A percentile compares a stretch with the other conserved stretches of the same genome.
Conservation (phyloP, 345 rosid species). For the Orychophragmus violaceus region DNA sequence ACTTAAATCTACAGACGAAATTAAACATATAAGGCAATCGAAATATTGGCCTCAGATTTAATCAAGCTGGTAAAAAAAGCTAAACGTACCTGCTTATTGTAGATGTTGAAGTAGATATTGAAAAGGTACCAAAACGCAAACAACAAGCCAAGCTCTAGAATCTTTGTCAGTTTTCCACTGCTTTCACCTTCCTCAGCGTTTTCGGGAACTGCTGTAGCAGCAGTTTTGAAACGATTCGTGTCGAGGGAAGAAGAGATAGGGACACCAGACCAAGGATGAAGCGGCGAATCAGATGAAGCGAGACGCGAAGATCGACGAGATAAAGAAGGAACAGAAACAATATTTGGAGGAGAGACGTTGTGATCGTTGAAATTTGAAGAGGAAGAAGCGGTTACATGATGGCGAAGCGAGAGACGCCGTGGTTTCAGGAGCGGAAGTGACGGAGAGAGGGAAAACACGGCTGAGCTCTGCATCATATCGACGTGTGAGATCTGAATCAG, state of each 20-base stretch:
- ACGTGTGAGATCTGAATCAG: slow-evolving; percentile 36
- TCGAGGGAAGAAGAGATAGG: slow-evolving; percentile 27
- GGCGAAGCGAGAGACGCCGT: slow-evolving; percentile 30
- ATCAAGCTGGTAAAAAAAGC: too few species aligned
- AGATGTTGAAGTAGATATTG: slow-evolving; percentile 98
- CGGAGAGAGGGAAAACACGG: slow-evolving; percentile 41
- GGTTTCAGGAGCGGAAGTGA: slow-evolving; percentile 37
- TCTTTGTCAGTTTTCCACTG: slow-evolving; percentile 37
- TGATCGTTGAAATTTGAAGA: slow-evolving; percentile 28
- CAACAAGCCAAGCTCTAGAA: slow-evolving; percentile 61
- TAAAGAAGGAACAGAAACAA: slow-evolving; percentile 36
- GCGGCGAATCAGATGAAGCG: slow-evolving; percentile 29
- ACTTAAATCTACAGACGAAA: too few species aligned
- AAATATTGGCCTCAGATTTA: too few species aligned
- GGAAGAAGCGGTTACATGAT: slow-evolving; percentile 13
- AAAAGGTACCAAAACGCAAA: slow-evolving; percentile 88
- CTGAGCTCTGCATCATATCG: slow-evolving; percentile 81
- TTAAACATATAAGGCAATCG: too few species aligned
- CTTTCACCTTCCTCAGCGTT: slow-evolving; percentile 47
- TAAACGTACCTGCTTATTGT: slow-evolving; percentile 99
- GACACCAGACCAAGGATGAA: slow-evolving; percentile 60
- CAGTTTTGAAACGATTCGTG: slow-evolving; percentile 35
- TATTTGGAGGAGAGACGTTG: slow-evolving; percentile 36
- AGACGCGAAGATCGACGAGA: slow-evolving; percentile 65
- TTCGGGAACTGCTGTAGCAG: slow-evolving; percentile 62